Conservation (phyloP, 1,284 basidiomycete species). For the Malassezia sp. region DNA sequence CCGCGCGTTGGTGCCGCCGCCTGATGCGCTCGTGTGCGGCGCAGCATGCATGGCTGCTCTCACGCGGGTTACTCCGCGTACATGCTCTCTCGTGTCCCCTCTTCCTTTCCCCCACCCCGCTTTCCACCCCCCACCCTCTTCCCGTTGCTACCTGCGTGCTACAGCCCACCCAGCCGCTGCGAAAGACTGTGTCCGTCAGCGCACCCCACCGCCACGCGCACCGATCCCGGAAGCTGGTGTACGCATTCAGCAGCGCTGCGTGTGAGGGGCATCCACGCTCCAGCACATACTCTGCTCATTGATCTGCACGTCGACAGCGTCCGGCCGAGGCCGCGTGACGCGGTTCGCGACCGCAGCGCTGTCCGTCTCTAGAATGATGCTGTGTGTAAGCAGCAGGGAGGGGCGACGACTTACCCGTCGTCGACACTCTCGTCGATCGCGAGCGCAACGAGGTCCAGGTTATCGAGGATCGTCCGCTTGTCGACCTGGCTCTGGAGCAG, state of each 20-base stretch:
- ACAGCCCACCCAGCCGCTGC: conserved; percentile 16
- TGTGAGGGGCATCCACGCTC: not conserved
- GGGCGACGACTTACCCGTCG: conserved; percentile 75
- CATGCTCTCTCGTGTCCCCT: too few relatives aligned
- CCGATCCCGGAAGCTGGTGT: conserved; percentile 39
- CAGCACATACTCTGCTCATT: conserved; percentile 71
- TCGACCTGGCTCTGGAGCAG: conserved; percentile 75
- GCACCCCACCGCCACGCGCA: conserved; percentile 2
- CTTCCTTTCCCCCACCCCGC: too few relatives aligned
- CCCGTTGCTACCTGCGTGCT: not conserved
- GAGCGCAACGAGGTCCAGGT: conserved; percentile 80
- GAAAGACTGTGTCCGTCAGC: conserved; percentile 2
- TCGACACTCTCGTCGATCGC: conserved; percentile 95
- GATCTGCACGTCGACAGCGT: conserved; percentile 91
- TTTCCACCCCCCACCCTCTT: too few relatives aligned
- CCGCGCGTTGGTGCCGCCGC: not conserved
- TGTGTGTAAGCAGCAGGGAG: conserved; percentile 47
- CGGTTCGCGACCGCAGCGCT: conserved; percentile 84
- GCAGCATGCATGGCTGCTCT: not conserved
- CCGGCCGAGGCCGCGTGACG: conserved; percentile 81
- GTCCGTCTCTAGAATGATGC: conserved; percentile 95
- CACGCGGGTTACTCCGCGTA: too few relatives aligned
- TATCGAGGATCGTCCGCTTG: conserved; percentile 87
- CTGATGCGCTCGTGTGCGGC: not conserved
- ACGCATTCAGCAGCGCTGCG: conserved; percentile 45